Evolutionary conservation across 2,329 filamentous ascomycete species (phyloP), one percentile per base, ranked within the genome.

Genomic region (Botrytis tulipae): DNA sequence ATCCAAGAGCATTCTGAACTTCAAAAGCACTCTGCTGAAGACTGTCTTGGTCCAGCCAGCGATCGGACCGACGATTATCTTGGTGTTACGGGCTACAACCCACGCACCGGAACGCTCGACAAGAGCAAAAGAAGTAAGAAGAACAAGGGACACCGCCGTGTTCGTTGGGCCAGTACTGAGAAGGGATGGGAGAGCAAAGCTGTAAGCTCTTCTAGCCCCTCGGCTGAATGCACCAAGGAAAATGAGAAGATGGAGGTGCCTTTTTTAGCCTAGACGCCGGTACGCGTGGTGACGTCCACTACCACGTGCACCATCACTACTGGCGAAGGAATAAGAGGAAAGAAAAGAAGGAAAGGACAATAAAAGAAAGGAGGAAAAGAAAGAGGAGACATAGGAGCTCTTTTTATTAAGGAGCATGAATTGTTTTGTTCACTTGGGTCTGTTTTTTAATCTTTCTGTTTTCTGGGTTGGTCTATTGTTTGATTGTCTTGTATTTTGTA

Each of bases 71-170:
- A 66, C 22, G 73, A 74, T 48, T 71, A 63, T 32, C 54, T 74
- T 6, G 73, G 73, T 7, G 67, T 74, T 8, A 68, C 71, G 7
- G 73, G 73, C 9, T 51, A 57, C n/a, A 74, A 74, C 42, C 71
- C 67, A 42, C 35, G 73, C 35, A 74, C 73, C n/a, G 73, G 73
- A n/a, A 44, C 12, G 14, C 35, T 70, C 8, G 68, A 70, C 29
- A 44, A 42, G 8, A 46, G 48, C 12, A 54, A 54, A 7, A n/a
- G 5, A 54, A 54, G 14, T 4, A 48, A 57, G 48, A 51, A 57
- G 37, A 51, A 69, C 29, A 32, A 42, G 6, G 29, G 12, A 32
- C 66, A 37, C 7, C 66, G 66, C 18, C 66, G 48, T 25, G 66
- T 69, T 16, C 48, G 37, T 12, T 69, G 66, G 66, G 66, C 35